These are phyloP conservation scores for Circinella umbellata DNA, from an alignment of 371 early-diverging fungal species.

Conservation along the genomic window DNA sequence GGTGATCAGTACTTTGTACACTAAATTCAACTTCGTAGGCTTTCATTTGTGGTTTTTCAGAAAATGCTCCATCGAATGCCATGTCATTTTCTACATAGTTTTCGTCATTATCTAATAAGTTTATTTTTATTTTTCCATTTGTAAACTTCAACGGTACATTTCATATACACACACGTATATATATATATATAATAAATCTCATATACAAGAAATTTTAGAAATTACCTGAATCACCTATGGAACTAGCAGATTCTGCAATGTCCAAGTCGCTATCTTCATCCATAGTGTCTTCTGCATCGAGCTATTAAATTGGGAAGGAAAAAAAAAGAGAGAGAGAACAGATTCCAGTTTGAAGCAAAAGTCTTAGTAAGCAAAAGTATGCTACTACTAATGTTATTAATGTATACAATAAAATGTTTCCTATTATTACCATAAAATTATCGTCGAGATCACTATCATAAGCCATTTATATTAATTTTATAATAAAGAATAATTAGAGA, in stretches of 20 bases:
- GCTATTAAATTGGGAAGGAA: neutral
- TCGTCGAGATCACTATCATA: slow-evolving; percentile 31
- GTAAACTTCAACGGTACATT: no score
- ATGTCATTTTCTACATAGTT: slow-evolving; percentile 39
- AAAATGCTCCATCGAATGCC: slow-evolving; percentile 39
- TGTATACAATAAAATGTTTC: no score
- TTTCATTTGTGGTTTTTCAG: slow-evolving; percentile 36
- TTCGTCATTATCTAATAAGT: slow-evolving; percentile 34
- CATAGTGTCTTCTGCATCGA: slow-evolving; percentile 27
- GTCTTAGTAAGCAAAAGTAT: slow-evolving; percentile 8
- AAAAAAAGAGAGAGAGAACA: neutral
- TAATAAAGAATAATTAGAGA: neutral
- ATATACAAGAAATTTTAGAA: neutral
- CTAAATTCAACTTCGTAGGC: slow-evolving; percentile 49
- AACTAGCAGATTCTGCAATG: slow-evolving; percentile 36
- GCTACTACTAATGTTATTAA: neutral
- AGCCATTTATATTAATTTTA: slow-evolving; percentile 14
- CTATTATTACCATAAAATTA: slow-evolving; percentile 19
- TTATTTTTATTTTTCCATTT: neutral
- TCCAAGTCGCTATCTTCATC: slow-evolving; percentile 31
- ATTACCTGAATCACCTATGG: slow-evolving; percentile 36
- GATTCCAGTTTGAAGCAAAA: neutral
- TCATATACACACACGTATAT: no score
- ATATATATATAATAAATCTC: no score
- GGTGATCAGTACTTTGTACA: slow-evolving; percentile 29